Evolutionary conservation across 441 rosid genomes (phyloP).

Genomic region (Erodium trifolium): DNA sequence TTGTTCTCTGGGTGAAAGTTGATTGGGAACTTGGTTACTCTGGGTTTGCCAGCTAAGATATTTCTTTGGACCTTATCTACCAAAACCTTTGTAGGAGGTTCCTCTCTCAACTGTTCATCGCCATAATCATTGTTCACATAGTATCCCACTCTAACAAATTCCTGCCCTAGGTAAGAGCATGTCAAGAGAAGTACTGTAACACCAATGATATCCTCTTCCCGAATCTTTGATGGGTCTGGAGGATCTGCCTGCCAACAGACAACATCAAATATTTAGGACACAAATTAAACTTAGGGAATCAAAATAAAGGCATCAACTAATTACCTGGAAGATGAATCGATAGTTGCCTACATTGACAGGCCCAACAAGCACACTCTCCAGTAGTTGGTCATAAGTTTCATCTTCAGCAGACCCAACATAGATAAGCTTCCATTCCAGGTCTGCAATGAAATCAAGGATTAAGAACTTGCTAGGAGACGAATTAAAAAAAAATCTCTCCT

Average conservation of each 20-base stretch:
- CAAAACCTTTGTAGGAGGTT: conserved; percentile 55
- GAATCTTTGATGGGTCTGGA: conserved; percentile 63
- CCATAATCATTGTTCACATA: conserved; percentile 70
- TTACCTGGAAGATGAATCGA: conserved; percentile 43
- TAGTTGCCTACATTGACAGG: conserved; percentile 71
- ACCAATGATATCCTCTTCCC: conserved; percentile 67
- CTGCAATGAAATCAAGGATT: conserved; percentile 20
- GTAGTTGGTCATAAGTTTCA: conserved; percentile 61
- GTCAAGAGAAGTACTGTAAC: conserved; percentile 66
- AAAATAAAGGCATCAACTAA: neutral
- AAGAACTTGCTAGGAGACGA: no score
- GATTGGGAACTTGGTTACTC: conserved; percentile 72
- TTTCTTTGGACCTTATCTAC: conserved; percentile 63
- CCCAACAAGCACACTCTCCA: conserved; percentile 72
- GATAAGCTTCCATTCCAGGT: conserved; percentile 73
- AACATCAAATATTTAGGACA: no score
- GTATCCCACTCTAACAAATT: conserved; percentile 64
- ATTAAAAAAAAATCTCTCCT: no score
- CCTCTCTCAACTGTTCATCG: conserved; percentile 65
- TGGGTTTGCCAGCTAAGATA: conserved; percentile 57
- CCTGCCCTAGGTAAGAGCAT: conserved; percentile 68
- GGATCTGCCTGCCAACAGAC: conserved; percentile 49
- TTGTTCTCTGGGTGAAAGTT: conserved; percentile 39
- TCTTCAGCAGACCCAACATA: conserved; percentile 86
- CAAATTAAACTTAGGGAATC: neutral